Conservation (phyloP, 192 early-diverging fungal species). For the Funneliformis mosseae region DNA sequence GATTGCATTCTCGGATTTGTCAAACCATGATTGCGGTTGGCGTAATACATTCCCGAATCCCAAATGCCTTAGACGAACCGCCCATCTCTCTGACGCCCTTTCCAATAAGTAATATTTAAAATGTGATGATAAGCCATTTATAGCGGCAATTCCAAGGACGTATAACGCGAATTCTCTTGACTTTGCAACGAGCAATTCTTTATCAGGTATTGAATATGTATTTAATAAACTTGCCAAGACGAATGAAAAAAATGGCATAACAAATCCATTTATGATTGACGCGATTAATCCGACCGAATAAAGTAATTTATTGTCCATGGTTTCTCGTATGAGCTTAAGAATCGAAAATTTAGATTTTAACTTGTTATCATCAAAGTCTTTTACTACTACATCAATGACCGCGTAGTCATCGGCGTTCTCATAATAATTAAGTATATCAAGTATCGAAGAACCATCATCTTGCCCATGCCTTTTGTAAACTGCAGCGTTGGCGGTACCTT, state of each 20-base stretch:
- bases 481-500: background rate
- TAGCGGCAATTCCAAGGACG: background rate
- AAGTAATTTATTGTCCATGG: background rate
- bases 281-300: conserved; percentile 14
- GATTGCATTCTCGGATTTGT: conserved; percentile 11
- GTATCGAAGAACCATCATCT: conserved; percentile 1
- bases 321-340: background rate
- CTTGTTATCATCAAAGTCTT: background rate
- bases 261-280: conserved; percentile 18
- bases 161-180: conserved; percentile 5
- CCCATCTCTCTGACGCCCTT: conserved; percentile 23
- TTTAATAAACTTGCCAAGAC: conserved; percentile 15
- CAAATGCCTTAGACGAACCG: conserved; percentile 12
- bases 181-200: background rate
- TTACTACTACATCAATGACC: conserved; percentile 10
- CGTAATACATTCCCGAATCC: conserved; percentile 15
- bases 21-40: conserved; percentile 32
- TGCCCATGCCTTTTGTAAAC: conserved; percentile 2
- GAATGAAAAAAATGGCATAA: conserved; percentile 32
- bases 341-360: background rate
- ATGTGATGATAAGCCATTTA: conserved; percentile 24
- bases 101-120: conserved; percentile 28
- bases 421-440: conserved; percentile 32
- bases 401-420: background rate
- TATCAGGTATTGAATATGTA: conserved; percentile 28